A percentile compares a stretch with the other conserved stretches of the same genome.
phyloP scores from a whole-genome alignment of 164 flowering plant genomes.

The Tetracentron sinense region DNA sequence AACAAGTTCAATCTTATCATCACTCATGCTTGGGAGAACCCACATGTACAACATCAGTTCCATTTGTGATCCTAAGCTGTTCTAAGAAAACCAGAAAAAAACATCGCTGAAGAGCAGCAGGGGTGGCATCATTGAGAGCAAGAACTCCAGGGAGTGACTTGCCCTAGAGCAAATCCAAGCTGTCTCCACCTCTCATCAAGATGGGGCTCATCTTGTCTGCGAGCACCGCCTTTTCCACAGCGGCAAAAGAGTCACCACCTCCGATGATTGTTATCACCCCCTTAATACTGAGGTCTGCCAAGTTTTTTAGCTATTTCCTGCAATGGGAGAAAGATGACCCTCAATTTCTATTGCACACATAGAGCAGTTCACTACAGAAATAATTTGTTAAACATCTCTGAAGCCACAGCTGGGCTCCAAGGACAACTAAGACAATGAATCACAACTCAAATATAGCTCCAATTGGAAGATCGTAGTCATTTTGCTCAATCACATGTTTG shows the following conservation, averaged over 20 bases:
- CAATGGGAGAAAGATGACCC: not conserved
- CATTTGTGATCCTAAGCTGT: too few species aligned
- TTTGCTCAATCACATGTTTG: too few species aligned
- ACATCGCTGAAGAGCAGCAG: conserved; percentile 3
- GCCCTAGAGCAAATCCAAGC: conserved; percentile 54
- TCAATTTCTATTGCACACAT: too few species aligned
- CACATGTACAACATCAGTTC: too few species aligned
- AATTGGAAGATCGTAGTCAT: too few species aligned
- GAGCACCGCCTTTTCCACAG: conserved; percentile 53
- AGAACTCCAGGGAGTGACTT: conserved; percentile 55
- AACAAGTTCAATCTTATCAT: too few species aligned
- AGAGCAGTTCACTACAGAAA: too few species aligned
- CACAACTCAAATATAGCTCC: too few species aligned
- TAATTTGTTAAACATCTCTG: not conserved
- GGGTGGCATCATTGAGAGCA: conserved; percentile 41
- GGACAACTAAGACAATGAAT: too few species aligned
- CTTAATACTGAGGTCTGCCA: conserved; percentile 48
- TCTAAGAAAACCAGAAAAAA: not conserved
- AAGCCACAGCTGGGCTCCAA: not conserved
- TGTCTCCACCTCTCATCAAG: conserved; percentile 57
- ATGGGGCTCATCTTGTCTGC: conserved; percentile 63
- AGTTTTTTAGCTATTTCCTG: conserved; percentile 49
- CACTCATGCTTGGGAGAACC: too few species aligned
- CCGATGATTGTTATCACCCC: conserved; percentile 61
- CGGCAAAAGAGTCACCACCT: conserved; percentile 63